phyloP scores from a whole-genome alignment of 225 moss, liverwort and hornwort species.

The Pleurozium schreberi region DNA sequence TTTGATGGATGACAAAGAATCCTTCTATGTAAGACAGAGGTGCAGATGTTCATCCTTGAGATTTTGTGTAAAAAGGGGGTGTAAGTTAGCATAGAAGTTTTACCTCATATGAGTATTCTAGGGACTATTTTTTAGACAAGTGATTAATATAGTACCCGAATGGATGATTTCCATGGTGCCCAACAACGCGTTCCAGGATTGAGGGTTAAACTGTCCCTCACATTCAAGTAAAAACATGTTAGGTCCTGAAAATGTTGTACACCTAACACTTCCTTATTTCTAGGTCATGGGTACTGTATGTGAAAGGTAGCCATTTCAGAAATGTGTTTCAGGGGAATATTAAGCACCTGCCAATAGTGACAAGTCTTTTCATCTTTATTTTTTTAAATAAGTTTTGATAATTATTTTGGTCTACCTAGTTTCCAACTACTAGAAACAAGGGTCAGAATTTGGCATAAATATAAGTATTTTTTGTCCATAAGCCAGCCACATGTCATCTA shows the following conservation, averaged over 20 bases:
- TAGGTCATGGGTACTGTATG: not conserved
- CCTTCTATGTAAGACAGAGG: no score
- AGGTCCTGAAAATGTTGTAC: not conserved
- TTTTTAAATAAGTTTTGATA: not conserved
- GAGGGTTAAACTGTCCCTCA: not conserved
- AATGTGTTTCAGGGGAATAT: not conserved
- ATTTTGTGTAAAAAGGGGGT: not conserved
- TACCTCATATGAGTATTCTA: not conserved
- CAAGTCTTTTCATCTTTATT: not conserved
- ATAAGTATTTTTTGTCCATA: not conserved
- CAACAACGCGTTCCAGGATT: no score
- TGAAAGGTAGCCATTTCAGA: not conserved
- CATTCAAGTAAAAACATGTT: not conserved
- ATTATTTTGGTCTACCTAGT: not conserved
- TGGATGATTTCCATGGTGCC: not conserved
- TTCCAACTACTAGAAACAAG: accelerated
- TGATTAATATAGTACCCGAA: not conserved
- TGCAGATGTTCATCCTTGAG: not conserved
- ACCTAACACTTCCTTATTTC: not conserved
- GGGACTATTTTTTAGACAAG: not conserved
- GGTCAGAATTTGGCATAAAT: not conserved
- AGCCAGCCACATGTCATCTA: not conserved
- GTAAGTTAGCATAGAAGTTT: not conserved
- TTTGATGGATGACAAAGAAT: not conserved
- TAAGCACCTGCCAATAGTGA: not conserved